Evolutionary conservation across 2,329 filamentous ascomycete species (phyloP).

Genomic region (Ambrosiella xylebori): DNA sequence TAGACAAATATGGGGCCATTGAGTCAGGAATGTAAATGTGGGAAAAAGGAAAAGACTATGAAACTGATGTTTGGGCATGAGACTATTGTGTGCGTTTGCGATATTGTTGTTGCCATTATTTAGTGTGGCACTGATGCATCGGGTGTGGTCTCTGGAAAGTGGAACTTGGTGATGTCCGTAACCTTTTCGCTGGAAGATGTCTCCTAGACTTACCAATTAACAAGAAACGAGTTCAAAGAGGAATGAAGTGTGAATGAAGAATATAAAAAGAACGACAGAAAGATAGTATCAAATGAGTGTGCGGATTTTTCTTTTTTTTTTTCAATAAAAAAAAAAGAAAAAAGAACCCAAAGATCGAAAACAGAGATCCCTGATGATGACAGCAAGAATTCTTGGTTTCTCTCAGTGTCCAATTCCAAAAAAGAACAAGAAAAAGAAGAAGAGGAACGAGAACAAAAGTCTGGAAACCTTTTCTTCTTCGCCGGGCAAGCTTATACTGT

Average conservation of each 20-base stretch:
- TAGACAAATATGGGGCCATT: not conserved
- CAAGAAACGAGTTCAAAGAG: not conserved
- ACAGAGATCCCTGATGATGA: not conserved
- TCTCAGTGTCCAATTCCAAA: not conserved
- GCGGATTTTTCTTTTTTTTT: not conserved
- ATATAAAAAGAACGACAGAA: not conserved
- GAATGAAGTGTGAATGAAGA: not conserved
- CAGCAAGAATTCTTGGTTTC: not conserved
- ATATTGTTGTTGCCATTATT: too few relatives aligned
- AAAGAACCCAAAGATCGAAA: not conserved
- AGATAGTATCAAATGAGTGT: constrained; percentile 2
- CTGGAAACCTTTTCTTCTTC: not conserved
- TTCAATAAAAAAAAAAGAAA: not conserved
- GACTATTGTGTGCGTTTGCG: too few relatives aligned
- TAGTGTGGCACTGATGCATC: too few relatives aligned
- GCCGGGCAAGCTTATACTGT: too few relatives aligned
- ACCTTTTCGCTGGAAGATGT: not conserved
- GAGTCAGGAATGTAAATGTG: not conserved
- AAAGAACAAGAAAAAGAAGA: not conserved
- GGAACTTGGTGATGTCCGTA: not conserved
- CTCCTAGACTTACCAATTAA: not conserved
- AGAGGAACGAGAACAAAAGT: not conserved
- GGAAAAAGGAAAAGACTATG: not conserved
- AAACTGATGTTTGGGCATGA: not conserved
- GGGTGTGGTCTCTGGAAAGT: too few relatives aligned